These are phyloP conservation scores for Golovinomyces cichoracearum DNA, from an alignment of 2,329 filamentous ascomycete species.

Conservation along the genomic window DNA sequence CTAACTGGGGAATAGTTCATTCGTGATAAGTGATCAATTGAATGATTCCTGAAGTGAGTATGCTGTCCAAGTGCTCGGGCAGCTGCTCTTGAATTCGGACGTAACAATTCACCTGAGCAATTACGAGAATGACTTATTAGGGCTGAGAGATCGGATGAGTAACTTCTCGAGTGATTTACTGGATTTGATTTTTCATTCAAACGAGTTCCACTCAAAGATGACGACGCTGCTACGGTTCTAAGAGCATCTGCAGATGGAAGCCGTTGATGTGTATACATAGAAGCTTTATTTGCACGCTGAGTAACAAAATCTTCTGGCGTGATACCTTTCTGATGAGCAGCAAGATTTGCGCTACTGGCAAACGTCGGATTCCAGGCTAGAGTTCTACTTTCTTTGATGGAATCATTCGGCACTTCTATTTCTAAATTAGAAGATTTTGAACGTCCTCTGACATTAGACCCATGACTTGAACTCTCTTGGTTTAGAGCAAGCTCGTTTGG, in stretches of 20 bases:
- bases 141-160: constrained; percentile 22
- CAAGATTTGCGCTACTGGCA: constrained; percentile 19
- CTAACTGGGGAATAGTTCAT: constrained; percentile 20
- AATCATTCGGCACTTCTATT: constrained; percentile 8
- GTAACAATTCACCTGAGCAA: constrained; percentile 23
- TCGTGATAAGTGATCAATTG: constrained; percentile 23
- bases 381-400: constrained; percentile 32
- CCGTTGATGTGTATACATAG: constrained; percentile 33
- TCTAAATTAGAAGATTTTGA: constrained; percentile 19
- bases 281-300: constrained; percentile 38
- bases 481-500: constrained; percentile 7
- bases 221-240: constrained; percentile 20
- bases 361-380: constrained; percentile 58
- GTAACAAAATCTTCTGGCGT: constrained; percentile 66
- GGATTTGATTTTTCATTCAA: constrained; percentile 10
- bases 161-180: constrained; percentile 20
- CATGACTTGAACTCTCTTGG: constrained; percentile 5
- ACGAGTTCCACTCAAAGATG: constrained; percentile 19
- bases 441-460: constrained; percentile 14
- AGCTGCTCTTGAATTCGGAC: constrained; percentile 34
- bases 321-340: constrained; percentile 21
- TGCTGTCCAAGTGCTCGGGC: constrained; percentile 14
- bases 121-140: constrained; percentile 21
- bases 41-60: constrained; percentile 23
- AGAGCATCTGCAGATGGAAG: constrained; percentile 25